Base-by-base conservation (phyloP, 2,329 filamentous ascomycete genomes). In the Didymella segeticola region DNA sequence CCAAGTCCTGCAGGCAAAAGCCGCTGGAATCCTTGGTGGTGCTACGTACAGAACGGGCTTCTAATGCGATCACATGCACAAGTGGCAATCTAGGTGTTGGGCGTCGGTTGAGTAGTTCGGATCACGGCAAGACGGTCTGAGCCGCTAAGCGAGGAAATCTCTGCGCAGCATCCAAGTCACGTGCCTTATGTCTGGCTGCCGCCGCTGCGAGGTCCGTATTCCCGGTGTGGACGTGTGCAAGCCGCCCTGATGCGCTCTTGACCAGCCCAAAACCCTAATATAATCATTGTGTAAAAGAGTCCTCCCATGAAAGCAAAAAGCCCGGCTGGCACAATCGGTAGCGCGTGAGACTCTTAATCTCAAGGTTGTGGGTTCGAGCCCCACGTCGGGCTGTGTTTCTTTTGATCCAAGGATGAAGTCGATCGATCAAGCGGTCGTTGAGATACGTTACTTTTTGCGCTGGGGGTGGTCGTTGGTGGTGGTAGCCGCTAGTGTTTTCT, bases 341-440 rank as follows among this genome's bases (percentile, higher is more conserved):
- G 53, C 47, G 53, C 53, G 47, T 56, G 53, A 56, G 47, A 56
- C 47, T 56, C 53, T 56, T 56, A 56, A 51, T 51, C 47, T 56
- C 47, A 56, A 56, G 53, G 47, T 51, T 47, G 53, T 39, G 53
- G 37, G 53, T 56, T 56, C 47, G 43, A 47, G 50, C 43, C 43
- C 50, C 43, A 31, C 37, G 51, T 54, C 39, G 34, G 45, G 51
- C 51, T 53, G 29, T 27, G 15, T 47, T 47, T 12, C 25, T 36
- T 53, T 43, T 47, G 34, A 12, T 23, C 27, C 5, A 14, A 1
- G 9, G 15, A 19, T 37, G 9, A 20, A 11, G 1, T 10, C 29
- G 1, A 15, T 37, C 8, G 8, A 14, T 2, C 6, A 17, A 15
- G 9, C 23, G 19, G 30, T 42, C 22, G 36, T 42, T 4, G 34